A percentile compares a stretch with the other conserved stretches of the same genome.
Conservation (phyloP, 2,329 filamentous ascomycete genomes). For the Fusarium verrucosum region DNA sequence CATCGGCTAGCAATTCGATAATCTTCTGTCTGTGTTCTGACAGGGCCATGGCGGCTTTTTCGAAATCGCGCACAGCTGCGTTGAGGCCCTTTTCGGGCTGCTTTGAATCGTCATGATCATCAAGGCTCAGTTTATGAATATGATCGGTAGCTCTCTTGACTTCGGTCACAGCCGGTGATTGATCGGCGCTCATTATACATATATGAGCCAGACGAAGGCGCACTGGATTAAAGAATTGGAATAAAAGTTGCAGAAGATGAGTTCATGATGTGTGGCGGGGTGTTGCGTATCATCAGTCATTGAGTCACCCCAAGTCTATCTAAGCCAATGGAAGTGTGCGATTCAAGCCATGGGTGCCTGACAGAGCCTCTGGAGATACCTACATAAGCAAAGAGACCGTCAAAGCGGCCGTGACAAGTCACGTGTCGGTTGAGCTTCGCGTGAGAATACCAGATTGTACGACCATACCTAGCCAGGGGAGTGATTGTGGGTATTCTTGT, state of each 20-base stretch:
- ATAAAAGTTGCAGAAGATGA: no score
- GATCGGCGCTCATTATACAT: background rate
- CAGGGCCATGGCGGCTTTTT: background rate
- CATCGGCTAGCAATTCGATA: rapidly evolving
- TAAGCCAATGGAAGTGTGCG: background rate
- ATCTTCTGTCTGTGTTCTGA: background rate
- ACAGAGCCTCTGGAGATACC: no score
- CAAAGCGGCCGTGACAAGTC: no score
- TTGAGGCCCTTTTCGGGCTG: background rate
- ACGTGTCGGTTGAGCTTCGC: no score
- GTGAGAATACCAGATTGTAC: no score
- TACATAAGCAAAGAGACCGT: no score
- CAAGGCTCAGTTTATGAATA: background rate
- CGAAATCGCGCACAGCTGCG: rapidly evolving
- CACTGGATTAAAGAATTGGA: no score
- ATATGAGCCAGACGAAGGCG: no score
- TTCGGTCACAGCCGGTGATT: rapidly evolving
- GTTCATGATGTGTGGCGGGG: background rate
- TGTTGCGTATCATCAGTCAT: background rate
- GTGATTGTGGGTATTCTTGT: no score
- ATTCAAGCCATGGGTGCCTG: background rate
- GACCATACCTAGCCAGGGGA: no score
- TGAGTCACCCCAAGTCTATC: rapidly evolving
- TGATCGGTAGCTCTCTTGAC: rapidly evolving
- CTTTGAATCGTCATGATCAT: rapidly evolving